These are phyloP conservation scores for Linderniella brevidens DNA, from an alignment of 257 asterid species.

Conservation along the genomic window DNA sequence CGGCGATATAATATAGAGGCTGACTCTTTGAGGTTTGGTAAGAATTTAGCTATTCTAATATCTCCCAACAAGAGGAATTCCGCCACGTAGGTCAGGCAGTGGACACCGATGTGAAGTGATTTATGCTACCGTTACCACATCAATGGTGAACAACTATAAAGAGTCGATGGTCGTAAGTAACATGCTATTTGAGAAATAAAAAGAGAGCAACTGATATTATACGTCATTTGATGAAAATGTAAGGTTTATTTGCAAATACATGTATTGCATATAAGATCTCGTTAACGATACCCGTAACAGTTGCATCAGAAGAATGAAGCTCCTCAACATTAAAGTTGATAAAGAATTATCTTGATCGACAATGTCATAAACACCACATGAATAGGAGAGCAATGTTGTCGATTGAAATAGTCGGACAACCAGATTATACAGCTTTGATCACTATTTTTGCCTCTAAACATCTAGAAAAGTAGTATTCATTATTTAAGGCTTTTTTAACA, in stretches of 20 bases:
- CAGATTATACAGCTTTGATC: no score
- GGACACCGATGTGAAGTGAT: no score
- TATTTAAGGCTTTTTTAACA: no score
- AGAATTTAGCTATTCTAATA: no score
- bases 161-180: neutral
- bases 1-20: no score
- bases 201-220: slow-evolving; percentile 1
- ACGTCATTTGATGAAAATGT: neutral
- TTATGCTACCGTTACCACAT: no score
- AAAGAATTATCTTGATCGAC: neutral
- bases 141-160: neutral
- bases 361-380: neutral
- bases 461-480: no score
- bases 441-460: no score
- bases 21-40: no score
- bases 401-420: no score
- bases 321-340: neutral
- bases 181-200: neutral
- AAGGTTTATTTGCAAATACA: neutral
- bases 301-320: neutral
- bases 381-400: slow-evolving; percentile 3
- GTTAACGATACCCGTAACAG: neutral
- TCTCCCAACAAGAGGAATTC: no score
- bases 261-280: slow-evolving; percentile 1
- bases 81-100: no score